Percentiles rank a stretch among this genome's conserved stretches.
Conservation (phyloP, 2,329 filamentous ascomycete genomes). For the Huntiella decipiens region DNA sequence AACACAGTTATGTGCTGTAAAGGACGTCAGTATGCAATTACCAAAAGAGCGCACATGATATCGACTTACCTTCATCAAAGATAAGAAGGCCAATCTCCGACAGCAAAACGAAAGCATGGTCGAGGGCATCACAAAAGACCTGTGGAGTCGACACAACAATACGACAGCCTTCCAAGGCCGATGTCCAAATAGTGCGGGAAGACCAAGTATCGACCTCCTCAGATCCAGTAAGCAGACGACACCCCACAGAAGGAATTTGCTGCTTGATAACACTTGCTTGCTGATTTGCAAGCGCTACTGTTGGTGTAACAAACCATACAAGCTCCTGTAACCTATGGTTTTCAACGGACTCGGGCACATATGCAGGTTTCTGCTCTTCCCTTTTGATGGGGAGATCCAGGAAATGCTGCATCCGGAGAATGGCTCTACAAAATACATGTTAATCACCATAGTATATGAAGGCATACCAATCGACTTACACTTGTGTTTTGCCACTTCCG, state of each 20-base stretch:
- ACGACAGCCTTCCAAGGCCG: constrained; percentile 40
- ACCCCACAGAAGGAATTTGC: constrained; percentile 39
- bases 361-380: too few species aligned
- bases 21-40: not conserved
- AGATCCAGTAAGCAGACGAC: constrained; percentile 45
- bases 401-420: constrained; percentile 4
- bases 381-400: not conserved
- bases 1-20: constrained; percentile 53
- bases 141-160: constrained; percentile 66
- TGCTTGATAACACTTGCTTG: constrained; percentile 40
- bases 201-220: constrained; percentile 60
- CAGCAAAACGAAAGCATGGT: constrained; percentile 54
- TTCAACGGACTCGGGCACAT: too few species aligned
- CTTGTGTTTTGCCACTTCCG: constrained; percentile 58
- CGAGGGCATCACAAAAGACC: constrained; percentile 53
- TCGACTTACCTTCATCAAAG: constrained; percentile 56
- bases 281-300: constrained; percentile 46
- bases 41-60: not conserved
- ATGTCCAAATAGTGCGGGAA: constrained; percentile 45
- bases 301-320: constrained; percentile 59
- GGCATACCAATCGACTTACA: constrained; percentile 29
- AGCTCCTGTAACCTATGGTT: constrained; percentile 24
- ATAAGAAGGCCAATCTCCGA: constrained; percentile 46
- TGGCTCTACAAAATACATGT: constrained; percentile 2
- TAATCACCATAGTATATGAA: not conserved